Base-by-base conservation (phyloP, 1,284 basidiomycete genomes). In the Trametes hirsuta region DNA sequence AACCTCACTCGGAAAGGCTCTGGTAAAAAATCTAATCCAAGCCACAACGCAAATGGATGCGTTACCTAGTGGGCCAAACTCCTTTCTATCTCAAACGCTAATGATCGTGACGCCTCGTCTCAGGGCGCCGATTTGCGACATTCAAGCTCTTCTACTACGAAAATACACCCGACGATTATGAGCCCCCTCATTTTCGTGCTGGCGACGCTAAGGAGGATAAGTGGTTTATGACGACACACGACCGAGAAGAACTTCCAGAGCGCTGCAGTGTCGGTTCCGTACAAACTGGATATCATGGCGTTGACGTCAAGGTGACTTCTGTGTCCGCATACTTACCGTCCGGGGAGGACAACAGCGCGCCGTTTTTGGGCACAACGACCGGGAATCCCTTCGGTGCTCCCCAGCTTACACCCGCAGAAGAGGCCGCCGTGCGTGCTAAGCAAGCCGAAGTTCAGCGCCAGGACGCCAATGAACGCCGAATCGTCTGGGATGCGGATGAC, bases 101-200 rank as follows among this genome's bases (percentile, higher is more conserved):
- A 18, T 14, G 0, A 39, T 52, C 44, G 51, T 37, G 47, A 37
- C 48, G 52, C 21, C 21, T 14, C 34, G 2, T 12, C 47, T 36
- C 63, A 93, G 91, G 84, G 69, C 87, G 85, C 48, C 86, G 91
- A 36, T 94, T 82, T 69, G 90, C 90, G 22, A 90, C 87, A n/a
- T 90, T 94, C 76, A 94, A 94, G 69, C 75, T 91, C 14, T 90
- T 89, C 68, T 94, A 93, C 70, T 87, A 85, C 21, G 85, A 90
- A 42, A 79, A 85, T 21, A 87, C 91, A 5, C 93, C 92, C 0
- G 75, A 80, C 5, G 85, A 90, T 53, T 93, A 93, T 64, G 90
- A 93, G 70, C 91, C 91, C 4, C 87, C 87, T 0, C 78, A 88
- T 71, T 93, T 93, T 68, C 81, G 82, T 55, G 74, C 87, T 6